Conservation (phyloP, 2,329 filamentous ascomycete genomes). For the Arthrobotrys sinensis region DNA sequence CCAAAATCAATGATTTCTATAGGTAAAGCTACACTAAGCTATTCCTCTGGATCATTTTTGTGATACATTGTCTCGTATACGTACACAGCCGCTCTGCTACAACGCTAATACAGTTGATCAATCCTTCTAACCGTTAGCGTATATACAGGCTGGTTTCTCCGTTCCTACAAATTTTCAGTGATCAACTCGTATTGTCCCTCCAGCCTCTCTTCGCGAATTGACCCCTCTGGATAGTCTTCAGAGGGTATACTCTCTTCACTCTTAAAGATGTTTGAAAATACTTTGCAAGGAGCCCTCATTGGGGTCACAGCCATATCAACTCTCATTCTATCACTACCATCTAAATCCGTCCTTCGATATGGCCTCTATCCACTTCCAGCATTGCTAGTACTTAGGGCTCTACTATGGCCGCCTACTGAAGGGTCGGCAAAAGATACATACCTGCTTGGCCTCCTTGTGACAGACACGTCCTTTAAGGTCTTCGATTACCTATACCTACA, state of each 20-base stretch:
- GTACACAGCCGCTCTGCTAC: no score
- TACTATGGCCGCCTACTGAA: slow-evolving; percentile 35
- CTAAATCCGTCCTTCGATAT: slow-evolving; percentile 15
- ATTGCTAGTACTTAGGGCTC: slow-evolving; percentile 17
- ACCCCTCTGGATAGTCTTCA: background rate
- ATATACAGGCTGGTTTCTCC: background rate
- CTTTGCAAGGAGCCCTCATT: slow-evolving; percentile 15
- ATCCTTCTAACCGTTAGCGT: background rate
- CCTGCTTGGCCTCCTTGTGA: slow-evolving; percentile 18
- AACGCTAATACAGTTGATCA: no score
- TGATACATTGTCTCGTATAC: no score
- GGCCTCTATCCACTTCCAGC: slow-evolving; percentile 18
- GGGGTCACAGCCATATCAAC: slow-evolving; percentile 7
- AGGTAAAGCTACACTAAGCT: no score
- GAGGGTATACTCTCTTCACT: background rate
- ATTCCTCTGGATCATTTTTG: no score
- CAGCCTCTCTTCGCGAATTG: background rate
- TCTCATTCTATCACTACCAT: slow-evolving; percentile 7
- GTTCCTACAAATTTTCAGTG: background rate
- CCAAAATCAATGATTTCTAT: background rate
- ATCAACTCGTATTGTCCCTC: background rate
- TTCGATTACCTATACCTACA: slow-evolving; percentile 37
- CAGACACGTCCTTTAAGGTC: slow-evolving; percentile 27
- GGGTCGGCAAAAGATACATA: slow-evolving; percentile 25
- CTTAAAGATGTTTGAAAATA: slow-evolving; percentile 15